phyloP scores from a whole-genome alignment of 768 basidiomycete species.

The Leccinum rimulosum region DNA sequence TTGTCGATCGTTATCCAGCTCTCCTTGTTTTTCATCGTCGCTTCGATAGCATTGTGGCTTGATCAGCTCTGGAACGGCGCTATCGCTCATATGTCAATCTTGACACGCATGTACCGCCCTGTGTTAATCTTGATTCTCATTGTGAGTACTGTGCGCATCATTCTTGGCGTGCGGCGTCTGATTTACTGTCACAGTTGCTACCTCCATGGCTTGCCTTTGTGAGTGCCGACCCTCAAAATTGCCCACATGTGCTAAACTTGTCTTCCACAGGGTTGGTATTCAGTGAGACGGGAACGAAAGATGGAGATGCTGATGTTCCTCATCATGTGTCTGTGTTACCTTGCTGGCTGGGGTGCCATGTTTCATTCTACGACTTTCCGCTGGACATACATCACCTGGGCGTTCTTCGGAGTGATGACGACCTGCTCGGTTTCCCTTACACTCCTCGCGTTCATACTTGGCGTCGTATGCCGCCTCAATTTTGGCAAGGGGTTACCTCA shows the following conservation, averaged over 20 bases:
- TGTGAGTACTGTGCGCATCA: constrained; percentile 41
- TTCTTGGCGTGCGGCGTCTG: not conserved
- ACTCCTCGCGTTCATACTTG: constrained; percentile 54
- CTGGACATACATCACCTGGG: constrained; percentile 73
- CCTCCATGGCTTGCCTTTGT: constrained; percentile 69
- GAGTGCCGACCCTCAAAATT: constrained; percentile 13
- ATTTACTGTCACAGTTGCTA: constrained; percentile 43
- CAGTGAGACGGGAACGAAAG: constrained; percentile 64
- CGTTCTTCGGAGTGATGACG: constrained; percentile 68
- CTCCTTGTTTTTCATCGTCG: constrained; percentile 73
- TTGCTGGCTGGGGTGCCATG: constrained; percentile 70
- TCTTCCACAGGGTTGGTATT: constrained; percentile 63
- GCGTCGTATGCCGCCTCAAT: constrained; percentile 66
- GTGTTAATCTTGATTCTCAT: constrained; percentile 54
- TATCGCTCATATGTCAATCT: constrained; percentile 52
- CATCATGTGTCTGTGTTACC: constrained; percentile 54
- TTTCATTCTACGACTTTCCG: constrained; percentile 71
- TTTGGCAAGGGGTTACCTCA: constrained; percentile 73
- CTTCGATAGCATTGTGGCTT: constrained; percentile 70
- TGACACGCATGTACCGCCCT: constrained; percentile 49
- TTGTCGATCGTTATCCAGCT: constrained; percentile 74
- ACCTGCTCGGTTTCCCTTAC: constrained; percentile 57
- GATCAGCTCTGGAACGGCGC: constrained; percentile 71
- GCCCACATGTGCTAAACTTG: not conserved
- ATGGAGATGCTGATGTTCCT: constrained; percentile 64